Base-by-base conservation (phyloP, 2,329 filamentous ascomycete genomes). In the Lasiodiplodia sp. region DNA sequence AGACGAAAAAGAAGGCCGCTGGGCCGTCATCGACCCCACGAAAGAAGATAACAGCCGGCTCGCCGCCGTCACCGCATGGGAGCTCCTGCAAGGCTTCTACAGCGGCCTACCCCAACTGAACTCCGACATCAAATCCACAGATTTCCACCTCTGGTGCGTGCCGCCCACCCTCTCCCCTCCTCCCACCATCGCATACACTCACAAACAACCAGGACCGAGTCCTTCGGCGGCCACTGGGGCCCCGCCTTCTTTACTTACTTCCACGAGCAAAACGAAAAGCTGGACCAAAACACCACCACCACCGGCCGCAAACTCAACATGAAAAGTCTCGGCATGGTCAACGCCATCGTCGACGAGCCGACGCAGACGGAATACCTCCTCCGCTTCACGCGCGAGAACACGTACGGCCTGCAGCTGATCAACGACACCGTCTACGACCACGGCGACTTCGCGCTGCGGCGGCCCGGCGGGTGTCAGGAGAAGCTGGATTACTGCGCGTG, bases 201-300 rank as follows among this genome's bases (percentile, higher is more conserved):
- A 14, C n/a, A 21, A 6, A n/a, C 1, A 4, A 7, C 1, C n/a
- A 64, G 60, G 63, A 82, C 81, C 0, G 78, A 82, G 70, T 85
- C 83, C 0, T 89, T 89, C 69, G 87, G 87, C 31, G 86, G 87
- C 2, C n/a, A 86, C 68, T 88, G 87, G 71, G 86, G 86, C 1
- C 87, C 87, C 0, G 84, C 83, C 28, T 88, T 88, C 70, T 82
- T 84, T 18, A 78, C 81, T 11, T 86, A 86, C 72, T 86, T 89
- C 72, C 78, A 87, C 69, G 76, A 83, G n/a, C 85, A 89, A 73
- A 90, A 90, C 70, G 80, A 82, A 16, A 77, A 77, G 23, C 88
- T 89, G 68, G 49, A 40, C 23, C 34, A 44, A 14, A 49, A 66
- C 16, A 34, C 49, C 12, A 31, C 49, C 12, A 31, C 14, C 10